Evolutionary conservation across 129 eudicot genomes (phyloP).

Genomic region (Centrapalus pauciflorus): DNA sequence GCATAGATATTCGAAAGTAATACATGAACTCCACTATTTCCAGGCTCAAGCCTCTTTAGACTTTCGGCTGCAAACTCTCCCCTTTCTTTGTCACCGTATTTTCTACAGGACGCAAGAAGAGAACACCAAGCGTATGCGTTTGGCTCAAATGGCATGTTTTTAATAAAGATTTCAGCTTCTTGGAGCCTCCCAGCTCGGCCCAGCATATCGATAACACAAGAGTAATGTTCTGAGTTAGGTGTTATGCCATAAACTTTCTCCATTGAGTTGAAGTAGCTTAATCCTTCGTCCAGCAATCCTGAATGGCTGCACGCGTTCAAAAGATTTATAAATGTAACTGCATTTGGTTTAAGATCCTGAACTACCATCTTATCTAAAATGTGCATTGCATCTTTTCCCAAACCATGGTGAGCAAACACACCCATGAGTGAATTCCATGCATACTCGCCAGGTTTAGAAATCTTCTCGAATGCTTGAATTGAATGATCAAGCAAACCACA

Average conservation of each 20-base stretch:
- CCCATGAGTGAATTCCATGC: conserved; percentile 42
- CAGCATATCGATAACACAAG: conserved; percentile 46
- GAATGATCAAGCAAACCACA: conserved; percentile 44
- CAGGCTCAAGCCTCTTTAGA: conserved; percentile 38
- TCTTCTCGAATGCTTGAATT: conserved; percentile 22
- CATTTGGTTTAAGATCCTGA: conserved; percentile 31
- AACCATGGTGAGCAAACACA: conserved; percentile 43
- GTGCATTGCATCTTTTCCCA: conserved; percentile 31
- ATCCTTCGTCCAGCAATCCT: conserved; percentile 38
- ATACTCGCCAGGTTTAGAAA: conserved; percentile 16
- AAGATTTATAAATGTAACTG: conserved; percentile 37
- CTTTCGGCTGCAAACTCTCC: conserved; percentile 40
- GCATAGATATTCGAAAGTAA: conserved; percentile 48
- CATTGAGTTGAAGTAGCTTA: conserved; percentile 35
- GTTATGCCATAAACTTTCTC: conserved; percentile 27
- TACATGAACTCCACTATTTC: conserved; percentile 45
- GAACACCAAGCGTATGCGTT: conserved; percentile 50
- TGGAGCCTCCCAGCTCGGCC: conserved; percentile 44
- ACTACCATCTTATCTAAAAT: conserved; percentile 25
- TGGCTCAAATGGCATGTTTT: conserved; percentile 40
- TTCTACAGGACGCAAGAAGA: conserved; percentile 41
- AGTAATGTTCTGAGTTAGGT: conserved; percentile 42
- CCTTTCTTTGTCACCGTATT: conserved; percentile 33
- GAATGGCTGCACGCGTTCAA: conserved; percentile 47
- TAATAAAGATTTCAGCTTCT: conserved; percentile 43